Evolutionary conservation across 2,329 filamentous ascomycete species (phyloP).

Genomic region (Eutypa lata): DNA sequence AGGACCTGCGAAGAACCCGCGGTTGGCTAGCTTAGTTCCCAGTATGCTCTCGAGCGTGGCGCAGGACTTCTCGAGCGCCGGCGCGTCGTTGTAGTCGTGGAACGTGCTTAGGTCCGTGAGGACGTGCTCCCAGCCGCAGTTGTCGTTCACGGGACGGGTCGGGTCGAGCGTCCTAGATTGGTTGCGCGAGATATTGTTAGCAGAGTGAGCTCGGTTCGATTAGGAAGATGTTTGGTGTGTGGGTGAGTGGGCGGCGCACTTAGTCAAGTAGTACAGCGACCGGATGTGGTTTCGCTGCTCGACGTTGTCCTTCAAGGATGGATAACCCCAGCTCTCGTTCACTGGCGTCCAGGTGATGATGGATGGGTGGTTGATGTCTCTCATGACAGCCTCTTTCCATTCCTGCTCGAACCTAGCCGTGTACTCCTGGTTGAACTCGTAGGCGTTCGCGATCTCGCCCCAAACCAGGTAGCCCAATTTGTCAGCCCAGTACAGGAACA

Average conservation of each 20-base stretch:
- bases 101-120: conserved; percentile 63
- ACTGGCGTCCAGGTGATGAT: conserved; percentile 66
- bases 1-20: conserved; percentile 52
- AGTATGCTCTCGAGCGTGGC: conserved; percentile 52
- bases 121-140: conserved; percentile 71
- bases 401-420: conserved; percentile 60
- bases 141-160: conserved; percentile 65
- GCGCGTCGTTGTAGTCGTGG: conserved; percentile 63
- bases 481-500: conserved; percentile 61
- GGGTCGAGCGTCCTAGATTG: conserved; percentile 50
- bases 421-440: conserved; percentile 58
- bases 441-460: conserved; percentile 64
- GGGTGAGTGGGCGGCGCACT: conserved; percentile 35
- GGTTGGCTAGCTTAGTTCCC: conserved; percentile 43
- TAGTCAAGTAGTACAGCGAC: conserved; percentile 61
- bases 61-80: conserved; percentile 54
- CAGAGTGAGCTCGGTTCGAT: background rate
- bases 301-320: conserved; percentile 50
- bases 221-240: background rate
- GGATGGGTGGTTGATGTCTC: conserved; percentile 64
- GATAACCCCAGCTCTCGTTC: conserved; percentile 64
- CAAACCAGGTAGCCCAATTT: conserved; percentile 59
- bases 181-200: background rate
- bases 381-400: conserved; percentile 59
- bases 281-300: conserved; percentile 64